Evolutionary conservation across 371 early-diverging fungal genomes (phyloP).

Genomic region (Syncephalis plumigaleata): DNA sequence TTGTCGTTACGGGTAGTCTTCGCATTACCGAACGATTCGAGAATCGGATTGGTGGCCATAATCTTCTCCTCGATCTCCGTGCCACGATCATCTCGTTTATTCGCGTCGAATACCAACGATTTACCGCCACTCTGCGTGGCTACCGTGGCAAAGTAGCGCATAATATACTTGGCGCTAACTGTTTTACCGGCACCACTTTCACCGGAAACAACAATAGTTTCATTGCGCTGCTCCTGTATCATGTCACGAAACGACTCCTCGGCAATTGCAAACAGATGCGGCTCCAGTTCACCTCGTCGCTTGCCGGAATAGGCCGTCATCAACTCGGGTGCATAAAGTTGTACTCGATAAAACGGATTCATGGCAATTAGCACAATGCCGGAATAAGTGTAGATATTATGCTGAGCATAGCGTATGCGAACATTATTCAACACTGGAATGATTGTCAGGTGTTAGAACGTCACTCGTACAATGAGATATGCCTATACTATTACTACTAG

Average conservation of each 20-base stretch:
- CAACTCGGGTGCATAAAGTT: slow-evolving; percentile 73
- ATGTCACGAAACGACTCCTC: slow-evolving; percentile 94
- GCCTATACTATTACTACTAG: background rate
- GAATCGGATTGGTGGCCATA: slow-evolving; percentile 92
- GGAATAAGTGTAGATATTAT: slow-evolving; percentile 97
- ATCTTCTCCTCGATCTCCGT: slow-evolving; percentile 73
- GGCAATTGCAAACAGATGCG: slow-evolving; percentile 97
- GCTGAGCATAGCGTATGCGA: slow-evolving; percentile 65
- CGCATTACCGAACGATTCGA: slow-evolving; percentile 99
- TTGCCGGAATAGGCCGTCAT: slow-evolving; percentile 87
- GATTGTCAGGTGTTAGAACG: too few species aligned
- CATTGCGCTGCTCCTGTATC: slow-evolving; percentile 80
- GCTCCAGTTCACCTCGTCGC: slow-evolving; percentile 86
- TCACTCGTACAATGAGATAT: slow-evolving; percentile 5
- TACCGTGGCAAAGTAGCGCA: slow-evolving; percentile 93
- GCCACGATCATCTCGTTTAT: slow-evolving; percentile 18
- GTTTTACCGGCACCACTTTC: slow-evolving; percentile 97
- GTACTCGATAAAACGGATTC: slow-evolving; percentile 90
- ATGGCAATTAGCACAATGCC: slow-evolving; percentile 97
- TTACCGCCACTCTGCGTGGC: slow-evolving; percentile 8
- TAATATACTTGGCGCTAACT: slow-evolving; percentile 88
- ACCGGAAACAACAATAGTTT: slow-evolving; percentile 97
- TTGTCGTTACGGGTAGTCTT: slow-evolving; percentile 99
- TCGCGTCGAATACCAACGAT: background rate
- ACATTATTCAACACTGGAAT: slow-evolving; percentile 79